Base-by-base conservation (phyloP, 495 filamentous ascomycete genomes). In the Coniosporium apollinis region DNA sequence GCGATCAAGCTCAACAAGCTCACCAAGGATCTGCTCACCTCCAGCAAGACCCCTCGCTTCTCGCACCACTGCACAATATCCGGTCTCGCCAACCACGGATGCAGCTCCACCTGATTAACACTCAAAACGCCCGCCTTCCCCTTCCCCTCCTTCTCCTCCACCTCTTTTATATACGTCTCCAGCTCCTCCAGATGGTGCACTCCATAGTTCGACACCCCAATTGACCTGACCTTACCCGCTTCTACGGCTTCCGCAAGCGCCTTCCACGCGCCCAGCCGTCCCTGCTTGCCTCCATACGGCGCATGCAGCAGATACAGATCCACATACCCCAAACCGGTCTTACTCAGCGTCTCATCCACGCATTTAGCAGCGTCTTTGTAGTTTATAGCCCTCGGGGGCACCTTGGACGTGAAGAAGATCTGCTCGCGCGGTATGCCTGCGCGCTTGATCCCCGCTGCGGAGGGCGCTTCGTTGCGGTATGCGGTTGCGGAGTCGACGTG, bases 61-160 rank as follows among this genome's bases (percentile, higher is more conserved):
- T 64, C 47, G 44, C 77, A 76, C 79, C 86, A 93, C 32, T 72
- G 62, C 8, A 74, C 72, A 19, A 96, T 77, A 45, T 89, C 80
- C 5, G 62, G 61, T 8, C 86, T 64, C 3, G 72, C 62, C n/a
- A 78, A 71, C 82, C 82, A 93, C 0, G 86, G 85, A 50, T 96
- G 87, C 13, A 94, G 60, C 58, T 94, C 86, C 49, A 82, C 81
- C 54, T 93, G 85, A 8, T 80, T 82, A 5, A 93, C 80, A 33
- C 71, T 74, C 47, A 94, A 65, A 15, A 82, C 58, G 2, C 81
- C 82, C 8, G 78, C 82, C 35, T 66, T 72, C 5, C 77, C 79
- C 43, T 67, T 65, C 3, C 67, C 66, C 36, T 71, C 60, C 47
- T 72, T 65, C 11, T 44, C 50, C 45, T 78, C 72, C 4, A 73